Evolutionary conservation across 1,284 basidiomycete genomes (phyloP).

Genomic region (Ceratobasidium sp.): DNA sequence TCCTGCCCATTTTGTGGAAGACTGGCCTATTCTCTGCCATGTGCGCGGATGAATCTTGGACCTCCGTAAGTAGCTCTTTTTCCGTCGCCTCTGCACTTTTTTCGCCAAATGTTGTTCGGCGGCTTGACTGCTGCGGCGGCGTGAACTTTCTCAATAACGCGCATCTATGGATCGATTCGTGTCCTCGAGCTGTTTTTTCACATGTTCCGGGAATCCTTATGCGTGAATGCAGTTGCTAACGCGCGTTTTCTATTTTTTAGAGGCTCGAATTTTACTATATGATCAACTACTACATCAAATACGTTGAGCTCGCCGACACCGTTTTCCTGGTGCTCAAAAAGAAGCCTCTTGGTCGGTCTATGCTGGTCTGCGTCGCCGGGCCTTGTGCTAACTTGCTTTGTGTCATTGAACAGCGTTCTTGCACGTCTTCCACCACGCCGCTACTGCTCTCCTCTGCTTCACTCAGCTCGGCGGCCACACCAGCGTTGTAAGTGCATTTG

Average conservation of each 20-base stretch:
- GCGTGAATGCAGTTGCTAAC: conserved; percentile 25
- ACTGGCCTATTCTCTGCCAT: conserved; percentile 65
- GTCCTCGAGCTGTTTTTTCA: conserved; percentile 21
- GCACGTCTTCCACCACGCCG: conserved; percentile 73
- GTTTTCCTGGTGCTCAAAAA: conserved; percentile 72
- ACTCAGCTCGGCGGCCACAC: conserved; percentile 68
- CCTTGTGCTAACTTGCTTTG: conserved; percentile 4
- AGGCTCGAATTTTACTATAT: conserved; percentile 65
- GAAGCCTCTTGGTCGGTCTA: conserved; percentile 60
- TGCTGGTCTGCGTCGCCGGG: neutral
- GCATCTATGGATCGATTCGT: conserved; percentile 10
- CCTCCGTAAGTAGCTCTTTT: conserved; percentile 53
- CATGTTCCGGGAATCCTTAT: conserved; percentile 7
- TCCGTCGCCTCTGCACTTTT: conserved; percentile 4
- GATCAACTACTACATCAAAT: conserved; percentile 70
- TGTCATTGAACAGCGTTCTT: conserved; percentile 58
- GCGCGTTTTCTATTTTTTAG: conserved; percentile 36
- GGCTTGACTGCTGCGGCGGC: conserved; percentile 8
- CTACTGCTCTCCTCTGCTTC: conserved; percentile 69
- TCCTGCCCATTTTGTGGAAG: conserved; percentile 60
- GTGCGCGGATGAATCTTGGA: conserved; percentile 65
- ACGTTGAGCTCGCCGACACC: conserved; percentile 68
- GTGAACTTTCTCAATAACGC: neutral
- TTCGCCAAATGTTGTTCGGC: conserved; percentile 6
- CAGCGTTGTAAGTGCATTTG: conserved; percentile 55